Conservation (phyloP, 139 green algal genomes). For the Coelastrella sp. region DNA sequence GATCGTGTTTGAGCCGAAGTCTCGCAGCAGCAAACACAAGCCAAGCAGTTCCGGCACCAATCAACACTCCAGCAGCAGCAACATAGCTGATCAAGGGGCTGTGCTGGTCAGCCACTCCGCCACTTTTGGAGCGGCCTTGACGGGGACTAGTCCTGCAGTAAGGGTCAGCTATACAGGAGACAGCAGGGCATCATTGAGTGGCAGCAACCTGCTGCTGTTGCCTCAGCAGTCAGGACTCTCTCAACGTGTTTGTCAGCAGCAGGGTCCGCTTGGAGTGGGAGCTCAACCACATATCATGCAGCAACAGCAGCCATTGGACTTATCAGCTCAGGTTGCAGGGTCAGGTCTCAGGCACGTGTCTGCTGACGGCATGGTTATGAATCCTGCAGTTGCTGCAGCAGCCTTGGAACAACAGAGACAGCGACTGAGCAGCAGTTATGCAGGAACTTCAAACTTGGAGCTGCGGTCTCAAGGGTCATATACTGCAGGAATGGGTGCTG, state of each 20-base stretch:
- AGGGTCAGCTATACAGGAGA: neutral
- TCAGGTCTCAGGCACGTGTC: neutral
- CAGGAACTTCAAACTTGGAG: neutral
- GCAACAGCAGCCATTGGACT: neutral
- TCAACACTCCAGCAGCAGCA: neutral
- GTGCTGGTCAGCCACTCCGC: no score
- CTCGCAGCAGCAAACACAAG: neutral
- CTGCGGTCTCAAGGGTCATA: no score
- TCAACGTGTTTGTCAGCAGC: neutral
- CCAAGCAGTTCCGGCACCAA: neutral
- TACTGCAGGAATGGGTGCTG: no score
- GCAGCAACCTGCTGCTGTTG: neutral
- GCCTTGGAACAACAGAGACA: neutral
- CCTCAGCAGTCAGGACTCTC: neutral
- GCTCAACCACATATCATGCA: no score
- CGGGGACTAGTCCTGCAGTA: no score
- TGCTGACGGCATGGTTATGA: neutral
- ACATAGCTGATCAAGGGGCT: neutral
- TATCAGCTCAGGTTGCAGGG: neutral
- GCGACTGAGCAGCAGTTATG: neutral
- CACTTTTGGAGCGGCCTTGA: no score
- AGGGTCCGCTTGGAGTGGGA: no score
- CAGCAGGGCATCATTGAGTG: neutral
- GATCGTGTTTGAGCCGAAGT: neutral
- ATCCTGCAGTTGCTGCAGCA: neutral